phyloP scores from a whole-genome alignment of 192 early-diverging fungal species.

The Backusella westeae region DNA sequence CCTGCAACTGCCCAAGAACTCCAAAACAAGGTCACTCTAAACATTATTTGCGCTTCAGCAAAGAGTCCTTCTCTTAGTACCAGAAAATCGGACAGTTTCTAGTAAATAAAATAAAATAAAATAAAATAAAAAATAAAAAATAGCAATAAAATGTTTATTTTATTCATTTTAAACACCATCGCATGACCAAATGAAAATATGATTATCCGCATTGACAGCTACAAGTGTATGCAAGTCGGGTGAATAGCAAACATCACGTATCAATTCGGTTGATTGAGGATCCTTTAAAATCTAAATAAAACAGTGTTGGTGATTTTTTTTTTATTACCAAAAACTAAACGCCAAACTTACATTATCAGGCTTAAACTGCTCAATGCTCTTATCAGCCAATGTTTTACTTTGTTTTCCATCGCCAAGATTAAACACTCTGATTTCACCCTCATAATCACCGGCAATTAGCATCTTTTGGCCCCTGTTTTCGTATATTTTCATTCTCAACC shows the following conservation, averaged over 20 bases:
- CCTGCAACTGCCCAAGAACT: too few relatives aligned
- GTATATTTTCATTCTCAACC: slow-evolving; percentile 22
- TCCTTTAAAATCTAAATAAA: slow-evolving; percentile 11
- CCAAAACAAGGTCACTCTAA: too few relatives aligned
- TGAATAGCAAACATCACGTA: slow-evolving; percentile 29
- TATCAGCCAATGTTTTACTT: slow-evolving; percentile 22
- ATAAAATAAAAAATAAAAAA: too few relatives aligned
- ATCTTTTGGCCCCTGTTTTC: slow-evolving; percentile 22
- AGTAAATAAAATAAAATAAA: too few relatives aligned
- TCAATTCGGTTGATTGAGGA: slow-evolving; percentile 6
- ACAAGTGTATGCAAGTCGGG: slow-evolving; percentile 12
- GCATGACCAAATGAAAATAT: slow-evolving; percentile 23
- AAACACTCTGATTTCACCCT: slow-evolving; percentile 27
- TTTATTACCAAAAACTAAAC: too few relatives aligned
- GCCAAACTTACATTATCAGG: slow-evolving; percentile 18
- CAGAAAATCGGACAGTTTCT: too few relatives aligned
- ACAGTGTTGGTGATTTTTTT: too few relatives aligned
- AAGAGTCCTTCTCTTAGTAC: too few relatives aligned
- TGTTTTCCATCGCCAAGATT: slow-evolving; percentile 17
- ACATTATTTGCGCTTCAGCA: too few relatives aligned
- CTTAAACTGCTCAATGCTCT: slow-evolving; percentile 19
- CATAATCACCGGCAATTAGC: slow-evolving; percentile 27
- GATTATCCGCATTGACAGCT: slow-evolving; percentile 23
- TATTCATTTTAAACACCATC: background rate
- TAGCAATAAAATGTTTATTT: too few relatives aligned